Percentiles rank a stretch among this genome's conserved stretches.
Conservation (phyloP, 805 yeast species). For the Kodamaea hsintzibuensis region DNA sequence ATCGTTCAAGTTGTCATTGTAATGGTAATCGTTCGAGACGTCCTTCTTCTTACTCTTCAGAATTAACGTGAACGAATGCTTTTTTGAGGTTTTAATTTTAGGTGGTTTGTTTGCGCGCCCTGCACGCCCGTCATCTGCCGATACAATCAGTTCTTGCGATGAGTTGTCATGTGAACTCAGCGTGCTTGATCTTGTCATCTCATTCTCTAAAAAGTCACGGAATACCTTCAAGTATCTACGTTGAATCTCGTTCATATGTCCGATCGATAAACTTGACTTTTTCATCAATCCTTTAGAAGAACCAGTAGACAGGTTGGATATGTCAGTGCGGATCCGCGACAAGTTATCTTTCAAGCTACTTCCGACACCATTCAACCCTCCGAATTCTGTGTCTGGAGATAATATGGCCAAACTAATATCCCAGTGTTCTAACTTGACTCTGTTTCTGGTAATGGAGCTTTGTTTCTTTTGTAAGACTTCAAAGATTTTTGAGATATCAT, state of each 20-base stretch:
- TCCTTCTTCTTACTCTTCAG: slow-evolving; percentile 8
- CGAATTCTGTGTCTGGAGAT: slow-evolving; percentile 21
- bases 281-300: slow-evolving; percentile 6
- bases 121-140: neutral
- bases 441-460: slow-evolving; percentile 41
- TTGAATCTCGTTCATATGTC: slow-evolving; percentile 36
- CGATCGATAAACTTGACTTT: slow-evolving; percentile 17
- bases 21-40: slow-evolving; percentile 12
- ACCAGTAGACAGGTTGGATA: slow-evolving; percentile 1
- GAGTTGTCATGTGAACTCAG: slow-evolving; percentile 1
- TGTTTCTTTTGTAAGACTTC: slow-evolving; percentile 30
- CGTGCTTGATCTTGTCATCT: slow-evolving; percentile 16
- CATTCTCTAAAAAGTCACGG: slow-evolving; percentile 34
- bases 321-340: slow-evolving; percentile 2
- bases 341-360: slow-evolving; percentile 3
- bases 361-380: slow-evolving; percentile 6
- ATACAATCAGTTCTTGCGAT: neutral
- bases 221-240: slow-evolving; percentile 41
- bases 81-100: slow-evolving; percentile 9
- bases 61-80: slow-evolving; percentile 8
- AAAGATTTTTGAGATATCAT: slow-evolving; percentile 33
- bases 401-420: slow-evolving; percentile 38
- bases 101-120: slow-evolving; percentile 6
- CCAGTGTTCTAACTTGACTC: slow-evolving; percentile 46
- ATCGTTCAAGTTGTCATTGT: slow-evolving; percentile 16